Conservation (phyloP, 305 asterid genomes). For the Salvia sclarea region DNA sequence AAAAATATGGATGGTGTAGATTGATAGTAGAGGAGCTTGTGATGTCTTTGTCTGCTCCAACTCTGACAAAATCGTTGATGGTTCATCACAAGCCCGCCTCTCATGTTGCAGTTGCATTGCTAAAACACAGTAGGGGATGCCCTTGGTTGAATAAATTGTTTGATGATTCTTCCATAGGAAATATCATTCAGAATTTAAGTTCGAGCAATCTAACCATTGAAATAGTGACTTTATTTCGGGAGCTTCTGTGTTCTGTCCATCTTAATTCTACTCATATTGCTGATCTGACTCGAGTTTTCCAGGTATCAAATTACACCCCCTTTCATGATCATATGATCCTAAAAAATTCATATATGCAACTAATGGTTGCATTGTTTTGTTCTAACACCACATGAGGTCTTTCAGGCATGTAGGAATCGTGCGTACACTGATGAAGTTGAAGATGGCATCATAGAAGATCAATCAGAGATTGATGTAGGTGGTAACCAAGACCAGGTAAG, state of each 20-base stretch:
- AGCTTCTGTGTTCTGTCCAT: constrained; percentile 62
- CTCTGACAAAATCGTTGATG: constrained; percentile 48
- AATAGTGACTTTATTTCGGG: constrained; percentile 65
- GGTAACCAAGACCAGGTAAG: constrained; percentile 32
- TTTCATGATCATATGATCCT: not conserved
- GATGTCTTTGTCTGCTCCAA: constrained; percentile 68
- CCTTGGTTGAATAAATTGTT: constrained; percentile 67
- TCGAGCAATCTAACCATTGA: constrained; percentile 55
- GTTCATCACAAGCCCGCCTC: constrained; percentile 69
- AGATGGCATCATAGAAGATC: constrained; percentile 36
- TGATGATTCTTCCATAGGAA: constrained; percentile 53
- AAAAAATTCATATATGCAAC: not conserved
- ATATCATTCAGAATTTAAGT: constrained; percentile 58
- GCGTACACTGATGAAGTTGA: constrained; percentile 51
- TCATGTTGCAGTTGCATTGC: constrained; percentile 63
- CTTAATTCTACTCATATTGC: constrained; percentile 61
- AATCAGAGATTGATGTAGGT: constrained; percentile 21
- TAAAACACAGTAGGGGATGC: constrained; percentile 50
- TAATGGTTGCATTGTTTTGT: constrained; percentile 1
- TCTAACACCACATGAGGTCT: constrained; percentile 25
- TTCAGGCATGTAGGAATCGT: constrained; percentile 68
- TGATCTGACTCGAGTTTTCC: constrained; percentile 64
- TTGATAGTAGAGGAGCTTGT: constrained; percentile 84
- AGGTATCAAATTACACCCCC: constrained; percentile 48
- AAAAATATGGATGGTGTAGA: constrained; percentile 63